Evolutionary conservation across 1,284 basidiomycete species (phyloP).

Genomic region (Wolfiporia cocos): DNA sequence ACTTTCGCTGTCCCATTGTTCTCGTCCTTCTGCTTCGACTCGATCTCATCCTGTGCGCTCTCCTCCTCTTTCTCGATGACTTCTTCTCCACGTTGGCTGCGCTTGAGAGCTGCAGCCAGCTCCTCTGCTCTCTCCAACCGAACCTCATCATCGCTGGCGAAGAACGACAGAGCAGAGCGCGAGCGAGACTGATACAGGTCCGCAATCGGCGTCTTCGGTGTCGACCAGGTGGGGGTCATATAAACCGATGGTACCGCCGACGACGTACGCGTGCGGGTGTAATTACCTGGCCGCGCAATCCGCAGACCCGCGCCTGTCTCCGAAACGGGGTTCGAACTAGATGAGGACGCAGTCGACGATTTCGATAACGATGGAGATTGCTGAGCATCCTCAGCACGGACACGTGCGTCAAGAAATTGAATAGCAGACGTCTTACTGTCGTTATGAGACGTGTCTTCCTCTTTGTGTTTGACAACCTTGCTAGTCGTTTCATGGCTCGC

Average conservation of each 20-base stretch:
- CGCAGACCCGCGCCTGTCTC: neutral
- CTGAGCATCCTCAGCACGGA: neutral
- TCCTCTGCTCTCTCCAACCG: neutral
- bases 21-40: too few species aligned
- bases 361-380: neutral
- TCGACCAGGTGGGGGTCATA: conserved; percentile 14
- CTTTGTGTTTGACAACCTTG: too few species aligned
- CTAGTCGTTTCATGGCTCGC: neutral
- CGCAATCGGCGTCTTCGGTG: conserved; percentile 39
- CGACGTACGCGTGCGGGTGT: conserved; percentile 15
- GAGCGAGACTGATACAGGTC: conserved; percentile 29
- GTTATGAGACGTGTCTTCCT: too few species aligned
- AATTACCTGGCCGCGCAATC: neutral
- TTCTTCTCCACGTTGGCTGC: too few species aligned
- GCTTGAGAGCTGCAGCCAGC: too few species aligned
- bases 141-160: conserved; percentile 25
- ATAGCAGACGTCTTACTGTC: too few species aligned
- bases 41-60: too few species aligned
- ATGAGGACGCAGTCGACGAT: neutral
- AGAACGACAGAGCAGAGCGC: conserved; percentile 28
- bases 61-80: neutral
- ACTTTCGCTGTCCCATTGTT: too few species aligned
- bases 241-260: conserved; percentile 22
- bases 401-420: neutral
- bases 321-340: neutral